Conservation (phyloP, 2,329 filamentous ascomycete genomes). For the Ophiostoma pallidulum region DNA sequence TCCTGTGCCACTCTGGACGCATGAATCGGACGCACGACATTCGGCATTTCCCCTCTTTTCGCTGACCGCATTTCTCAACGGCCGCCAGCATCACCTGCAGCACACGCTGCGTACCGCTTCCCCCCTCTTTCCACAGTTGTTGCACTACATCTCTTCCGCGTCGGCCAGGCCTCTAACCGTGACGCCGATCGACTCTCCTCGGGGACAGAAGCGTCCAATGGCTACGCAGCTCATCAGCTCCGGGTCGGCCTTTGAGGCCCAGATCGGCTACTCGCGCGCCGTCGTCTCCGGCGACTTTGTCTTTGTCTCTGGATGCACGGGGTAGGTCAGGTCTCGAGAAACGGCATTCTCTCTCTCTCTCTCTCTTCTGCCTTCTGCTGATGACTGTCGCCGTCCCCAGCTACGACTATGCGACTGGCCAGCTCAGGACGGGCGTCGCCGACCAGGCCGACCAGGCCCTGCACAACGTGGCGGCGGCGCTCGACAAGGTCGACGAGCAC, state of each 20-base stretch:
- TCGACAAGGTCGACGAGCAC: slow-evolving; percentile 30
- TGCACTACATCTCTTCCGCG: too few relatives aligned
- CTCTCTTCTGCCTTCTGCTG: not conserved
- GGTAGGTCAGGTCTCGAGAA: too few relatives aligned
- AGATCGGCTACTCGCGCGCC: slow-evolving; percentile 46
- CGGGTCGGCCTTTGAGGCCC: slow-evolving; percentile 40
- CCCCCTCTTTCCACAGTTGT: too few relatives aligned
- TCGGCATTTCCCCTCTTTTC: not conserved
- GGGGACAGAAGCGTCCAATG: not conserved
- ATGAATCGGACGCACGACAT: not conserved
- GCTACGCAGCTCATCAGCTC: slow-evolving; percentile 31
- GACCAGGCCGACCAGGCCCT: slow-evolving; percentile 43
- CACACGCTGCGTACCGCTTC: too few relatives aligned
- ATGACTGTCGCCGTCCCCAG: slow-evolving; percentile 17
- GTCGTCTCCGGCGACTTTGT: slow-evolving; percentile 42
- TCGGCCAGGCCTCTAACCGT: too few relatives aligned
- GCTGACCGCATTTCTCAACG: slow-evolving; percentile 1
- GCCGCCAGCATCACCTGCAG: slow-evolving; percentile 4
- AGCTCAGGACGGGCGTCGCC: slow-evolving; percentile 31
- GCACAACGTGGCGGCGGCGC: slow-evolving; percentile 35
- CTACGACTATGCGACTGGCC: slow-evolving; percentile 38
- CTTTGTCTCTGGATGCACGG: slow-evolving; percentile 46
- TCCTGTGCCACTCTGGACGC: too few relatives aligned
- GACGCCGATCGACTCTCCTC: too few relatives aligned
- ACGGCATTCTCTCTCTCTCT: not conserved